Evolutionary conservation across 208 protist species (phyloP).

Genomic region (Trypanosoma avium): DNA sequence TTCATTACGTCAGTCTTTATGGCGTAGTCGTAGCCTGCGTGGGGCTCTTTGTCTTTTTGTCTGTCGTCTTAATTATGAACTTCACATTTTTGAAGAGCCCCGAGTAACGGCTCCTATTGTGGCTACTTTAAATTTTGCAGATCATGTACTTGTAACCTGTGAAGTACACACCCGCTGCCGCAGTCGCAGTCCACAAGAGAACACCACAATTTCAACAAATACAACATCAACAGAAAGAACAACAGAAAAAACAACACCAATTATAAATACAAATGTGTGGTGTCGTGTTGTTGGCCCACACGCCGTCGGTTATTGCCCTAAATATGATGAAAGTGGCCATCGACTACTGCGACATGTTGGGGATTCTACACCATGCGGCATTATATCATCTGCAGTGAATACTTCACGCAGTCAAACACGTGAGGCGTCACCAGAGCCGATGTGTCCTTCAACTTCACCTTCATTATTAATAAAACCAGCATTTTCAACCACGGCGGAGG

Average conservation of each 20-base stretch:
- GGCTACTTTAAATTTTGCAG: constrained; percentile 8
- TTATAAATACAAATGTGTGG: constrained; percentile 3
- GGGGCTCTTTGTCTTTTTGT: constrained; percentile 33
- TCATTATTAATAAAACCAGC: too few relatives aligned
- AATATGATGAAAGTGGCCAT: constrained; percentile 9
- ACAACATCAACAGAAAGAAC: not conserved
- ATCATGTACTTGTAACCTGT: constrained; percentile 18
- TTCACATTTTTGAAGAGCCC: constrained; percentile 33
- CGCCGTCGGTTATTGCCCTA: constrained; percentile 18
- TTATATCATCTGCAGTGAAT: not conserved
- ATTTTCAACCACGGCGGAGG: too few relatives aligned
- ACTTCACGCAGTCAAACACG: not conserved
- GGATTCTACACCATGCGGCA: constrained; percentile 11
- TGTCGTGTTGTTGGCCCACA: constrained; percentile 12
- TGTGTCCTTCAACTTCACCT: too few relatives aligned
- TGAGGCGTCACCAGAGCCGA: not conserved
- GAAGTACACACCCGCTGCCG: constrained; percentile 2
- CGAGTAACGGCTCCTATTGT: constrained; percentile 14
- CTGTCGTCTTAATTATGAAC: constrained; percentile 3
- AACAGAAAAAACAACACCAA: not conserved
- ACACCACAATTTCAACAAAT: not conserved
- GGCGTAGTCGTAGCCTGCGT: constrained; percentile 19
- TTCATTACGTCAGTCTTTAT: constrained; percentile 30
- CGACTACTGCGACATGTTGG: constrained; percentile 16
- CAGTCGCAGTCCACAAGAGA: not conserved